Evolutionary conservation across 2,329 filamentous ascomycete species (phyloP), one percentile per base, ranked within the genome.

Genomic region (Pseudogymnoascus sp.): DNA sequence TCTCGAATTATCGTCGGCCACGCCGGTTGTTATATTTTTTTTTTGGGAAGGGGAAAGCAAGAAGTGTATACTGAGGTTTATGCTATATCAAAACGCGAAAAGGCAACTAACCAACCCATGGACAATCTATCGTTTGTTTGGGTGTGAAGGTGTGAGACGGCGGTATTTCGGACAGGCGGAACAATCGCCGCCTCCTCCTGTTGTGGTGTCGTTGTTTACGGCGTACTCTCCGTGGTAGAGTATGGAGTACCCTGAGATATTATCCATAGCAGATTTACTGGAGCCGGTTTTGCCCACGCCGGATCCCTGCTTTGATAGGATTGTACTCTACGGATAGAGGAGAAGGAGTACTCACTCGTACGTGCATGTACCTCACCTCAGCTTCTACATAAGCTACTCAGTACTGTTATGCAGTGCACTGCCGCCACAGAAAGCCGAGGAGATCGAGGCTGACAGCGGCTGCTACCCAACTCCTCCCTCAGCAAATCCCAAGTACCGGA

Each of bases 381-480:
- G 5, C 28, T 19, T 19, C 25, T 28, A 28, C 25, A 28, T 28
- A 28, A 5, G 45, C 25, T 52, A 19, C 14, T 30, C 45, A 52
- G 12, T 39, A 8, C n/a, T n/a, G 6, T 45, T 30, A 25, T 25
- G 45, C 14, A 16, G 45, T 6, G 45, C 49, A 55, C 7, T 33
- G 49, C 49, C 49, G 49, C 49, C 49, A 55, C 28, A 19, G 14
- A 19, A 55, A 55, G 49, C 49, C 49, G 49, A 55, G 49, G 45
- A 55, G 49, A 55, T 55, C 49, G 25, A 55, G 25, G 49, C 49
- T 55, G 49, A 55, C 49, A 55, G 49, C 49, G 49, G 49, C 49
- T 55, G 28, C 49, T 30, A 33, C 49, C 49, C 49, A 55, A 55
- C 8, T 55, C 42, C 5, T 49, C 49, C 8, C n/a, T 55, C 49